These are phyloP conservation scores for Solanum etuberosum DNA, from an alignment of 257 asterid species.

Conservation along the genomic window DNA sequence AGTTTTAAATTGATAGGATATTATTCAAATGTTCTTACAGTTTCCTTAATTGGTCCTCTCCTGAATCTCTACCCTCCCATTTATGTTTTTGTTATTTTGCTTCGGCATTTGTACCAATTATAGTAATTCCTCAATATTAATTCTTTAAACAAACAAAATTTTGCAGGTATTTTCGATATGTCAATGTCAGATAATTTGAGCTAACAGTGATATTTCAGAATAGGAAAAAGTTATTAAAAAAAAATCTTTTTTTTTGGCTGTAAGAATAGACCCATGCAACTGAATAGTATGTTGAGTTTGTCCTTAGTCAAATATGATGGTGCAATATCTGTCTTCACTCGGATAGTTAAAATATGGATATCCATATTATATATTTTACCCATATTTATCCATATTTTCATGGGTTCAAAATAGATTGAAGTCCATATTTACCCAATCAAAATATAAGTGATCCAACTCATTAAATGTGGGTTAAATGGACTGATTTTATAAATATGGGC, in stretches of 20 bases:
- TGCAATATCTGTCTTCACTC: not conserved
- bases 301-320: not conserved
- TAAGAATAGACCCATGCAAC: not conserved
- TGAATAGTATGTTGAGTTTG: not conserved
- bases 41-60: not conserved
- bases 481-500: not conserved
- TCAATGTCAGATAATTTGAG: not conserved
- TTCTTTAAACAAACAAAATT: not conserved
- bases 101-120: not conserved
- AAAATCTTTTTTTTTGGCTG: not conserved
- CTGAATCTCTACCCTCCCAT: not conserved
- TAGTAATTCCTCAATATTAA: not conserved
- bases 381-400: not conserved
- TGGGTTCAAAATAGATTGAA: not conserved
- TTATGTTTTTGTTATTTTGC: not conserved
- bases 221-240: not conserved
- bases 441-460: not conserved
- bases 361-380: not conserved
- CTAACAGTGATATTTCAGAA: not conserved
- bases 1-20: not conserved
- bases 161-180: not conserved
- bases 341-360: not conserved
- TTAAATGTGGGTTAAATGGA: not conserved
- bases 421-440: not conserved
- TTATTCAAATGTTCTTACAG: not conserved